A percentile compares a stretch with the other conserved stretches of the same genome.
These are phyloP conservation scores for Saksenaea vasiformis DNA, from an alignment of 371 early-diverging fungal species.

Conservation along the genomic window DNA sequence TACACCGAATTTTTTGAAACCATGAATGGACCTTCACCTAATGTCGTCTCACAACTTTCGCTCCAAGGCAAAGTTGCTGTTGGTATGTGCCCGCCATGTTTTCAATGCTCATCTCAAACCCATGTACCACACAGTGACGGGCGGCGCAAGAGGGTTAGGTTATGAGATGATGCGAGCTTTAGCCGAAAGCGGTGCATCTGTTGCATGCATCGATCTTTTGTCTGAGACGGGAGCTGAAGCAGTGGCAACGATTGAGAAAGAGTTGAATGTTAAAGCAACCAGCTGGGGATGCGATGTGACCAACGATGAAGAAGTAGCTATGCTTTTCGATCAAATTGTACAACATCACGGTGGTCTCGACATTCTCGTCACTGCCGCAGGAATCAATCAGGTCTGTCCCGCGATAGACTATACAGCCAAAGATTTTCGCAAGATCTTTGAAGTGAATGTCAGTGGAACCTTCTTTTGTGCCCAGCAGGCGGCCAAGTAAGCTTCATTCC, in stretches of 20 bases:
- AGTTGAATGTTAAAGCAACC: slow-evolving; percentile 28
- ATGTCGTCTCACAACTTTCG: slow-evolving; percentile 25
- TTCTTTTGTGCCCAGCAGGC: slow-evolving; percentile 43
- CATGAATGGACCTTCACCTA: slow-evolving; percentile 14
- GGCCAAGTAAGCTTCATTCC: slow-evolving; percentile 22
- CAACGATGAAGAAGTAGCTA: slow-evolving; percentile 29
- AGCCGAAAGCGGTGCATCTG: slow-evolving; percentile 42
- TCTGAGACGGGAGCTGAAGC: slow-evolving; percentile 25
- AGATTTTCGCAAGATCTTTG: slow-evolving; percentile 30
- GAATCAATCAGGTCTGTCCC: slow-evolving; percentile 23
- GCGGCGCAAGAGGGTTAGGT: slow-evolving; percentile 49
- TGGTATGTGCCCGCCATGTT: slow-evolving; percentile 19
- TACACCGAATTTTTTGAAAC: background rate
- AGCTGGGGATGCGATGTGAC: slow-evolving; percentile 44
- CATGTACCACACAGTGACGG: slow-evolving; percentile 30
- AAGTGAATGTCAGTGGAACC: slow-evolving; percentile 37
- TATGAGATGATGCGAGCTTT: slow-evolving; percentile 47
- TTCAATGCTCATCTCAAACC: background rate
- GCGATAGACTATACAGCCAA: slow-evolving; percentile 29
- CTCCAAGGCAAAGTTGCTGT: slow-evolving; percentile 43
- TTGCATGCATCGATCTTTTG: slow-evolving; percentile 39
- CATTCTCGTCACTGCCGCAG: slow-evolving; percentile 32
- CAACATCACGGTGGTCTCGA: slow-evolving; percentile 30
- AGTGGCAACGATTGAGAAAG: slow-evolving; percentile 15
- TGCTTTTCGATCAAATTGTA: slow-evolving; percentile 31